phyloP scores from a whole-genome alignment of 2,329 filamentous ascomycete genomes.

The Paecilomyces sp. region DNA sequence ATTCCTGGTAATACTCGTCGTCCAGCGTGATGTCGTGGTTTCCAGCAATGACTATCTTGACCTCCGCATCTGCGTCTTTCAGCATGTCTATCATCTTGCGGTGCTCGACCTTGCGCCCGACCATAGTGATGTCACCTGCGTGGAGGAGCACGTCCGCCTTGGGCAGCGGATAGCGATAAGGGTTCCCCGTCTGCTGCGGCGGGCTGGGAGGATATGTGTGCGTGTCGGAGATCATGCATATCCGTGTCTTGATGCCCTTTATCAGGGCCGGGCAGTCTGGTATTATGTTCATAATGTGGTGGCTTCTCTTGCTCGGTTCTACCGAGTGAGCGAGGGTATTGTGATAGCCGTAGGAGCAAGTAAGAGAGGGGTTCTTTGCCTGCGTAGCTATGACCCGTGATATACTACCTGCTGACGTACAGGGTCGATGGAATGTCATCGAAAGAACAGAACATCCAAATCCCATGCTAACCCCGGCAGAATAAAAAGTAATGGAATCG shows the following conservation, averaged over 20 bases:
- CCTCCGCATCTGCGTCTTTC: slow-evolving; percentile 40
- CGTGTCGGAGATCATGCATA: slow-evolving; percentile 38
- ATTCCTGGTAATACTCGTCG: slow-evolving; percentile 36
- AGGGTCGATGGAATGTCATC: neutral
- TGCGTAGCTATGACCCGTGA: no score
- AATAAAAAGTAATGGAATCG: neutral
- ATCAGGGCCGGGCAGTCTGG: neutral
- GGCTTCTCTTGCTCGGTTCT: neutral
- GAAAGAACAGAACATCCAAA: neutral
- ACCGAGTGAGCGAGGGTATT: neutral
- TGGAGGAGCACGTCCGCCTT: slow-evolving; percentile 49
- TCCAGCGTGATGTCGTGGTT: slow-evolving; percentile 58
- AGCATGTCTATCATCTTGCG: slow-evolving; percentile 41
- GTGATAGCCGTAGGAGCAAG: neutral
- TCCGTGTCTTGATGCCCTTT: slow-evolving; percentile 28
- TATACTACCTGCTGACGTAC: neutral
- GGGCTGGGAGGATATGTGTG: slow-evolving; percentile 24
- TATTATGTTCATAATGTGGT: neutral
- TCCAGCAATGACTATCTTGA: slow-evolving; percentile 57
- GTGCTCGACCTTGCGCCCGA: slow-evolving; percentile 44
- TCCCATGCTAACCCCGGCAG: neutral
- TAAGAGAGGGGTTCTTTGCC: neutral
- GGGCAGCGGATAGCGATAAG: slow-evolving; percentile 41
- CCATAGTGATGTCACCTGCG: slow-evolving; percentile 52
- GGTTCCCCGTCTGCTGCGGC: slow-evolving; percentile 10